Evolutionary conservation across 2,329 filamentous ascomycete genomes (phyloP), one percentile per base, ranked within the genome.

Genomic region (Claviceps sp.): DNA sequence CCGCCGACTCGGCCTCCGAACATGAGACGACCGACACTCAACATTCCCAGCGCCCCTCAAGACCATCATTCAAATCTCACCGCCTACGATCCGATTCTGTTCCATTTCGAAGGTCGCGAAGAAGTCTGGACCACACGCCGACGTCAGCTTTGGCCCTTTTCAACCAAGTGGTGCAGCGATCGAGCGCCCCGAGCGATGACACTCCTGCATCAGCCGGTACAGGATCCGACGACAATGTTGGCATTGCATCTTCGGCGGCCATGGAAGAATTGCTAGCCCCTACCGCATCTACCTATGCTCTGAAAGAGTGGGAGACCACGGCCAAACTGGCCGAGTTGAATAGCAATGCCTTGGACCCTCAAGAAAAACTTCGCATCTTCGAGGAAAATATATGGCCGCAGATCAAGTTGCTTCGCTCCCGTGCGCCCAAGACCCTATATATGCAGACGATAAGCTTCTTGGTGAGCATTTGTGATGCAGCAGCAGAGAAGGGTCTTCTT

Each of bases 161-260:
- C 60, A 65, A 67, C 45, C 63, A 68, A 13, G 64, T 68, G n/a
- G 63, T 67, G 49, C 61, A 57, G 14, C 49, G 46, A 45, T 20
- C 51, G 16, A 50, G 48, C 17, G 37, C 40, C 36, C 13, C 38
- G 17, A 14, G 14, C n/a, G 44, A 22, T 13, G n/a, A 23, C 43
- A 36, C 36, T 23, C 20, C 42, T 20, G 17, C 26, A 4, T 29
- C 52, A 47, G 8, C 47, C 22, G 9, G 20, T 26, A 37, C 23
- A 17, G 39, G 43, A 45, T 45, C 47, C 17, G 17, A 26, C 22
- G 23, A 26, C 11, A 34, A 48, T 45, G 11, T 17, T 29, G 40
- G 11, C n/a, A 13, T 17, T 26, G 11, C 23, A 6, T 29, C 39
- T 34, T 17, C 34, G 20, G 20, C 39, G 23, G 6, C 20, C 8